These are phyloP conservation scores for Xylariaceae sp. DNA, from an alignment of 2,329 filamentous ascomycete species.

Conservation along the genomic window DNA sequence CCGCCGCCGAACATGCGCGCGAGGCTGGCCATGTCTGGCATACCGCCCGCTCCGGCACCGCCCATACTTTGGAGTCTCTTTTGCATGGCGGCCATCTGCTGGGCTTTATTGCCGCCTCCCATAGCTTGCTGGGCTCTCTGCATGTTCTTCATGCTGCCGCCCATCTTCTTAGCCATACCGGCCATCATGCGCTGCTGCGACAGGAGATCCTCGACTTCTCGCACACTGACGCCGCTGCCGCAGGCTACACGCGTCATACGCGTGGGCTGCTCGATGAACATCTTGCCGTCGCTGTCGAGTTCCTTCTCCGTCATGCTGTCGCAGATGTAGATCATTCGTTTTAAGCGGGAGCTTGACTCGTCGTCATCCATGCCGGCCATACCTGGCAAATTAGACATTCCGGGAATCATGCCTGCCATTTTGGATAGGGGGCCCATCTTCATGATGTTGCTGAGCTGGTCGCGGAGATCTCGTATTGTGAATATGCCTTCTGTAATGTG, in stretches of 20 bases:
- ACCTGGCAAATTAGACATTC: slow-evolving; percentile 76
- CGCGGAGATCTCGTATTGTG: slow-evolving; percentile 89
- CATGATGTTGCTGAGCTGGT: slow-evolving; percentile 98
- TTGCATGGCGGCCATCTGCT: slow-evolving; percentile 97
- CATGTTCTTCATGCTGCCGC: slow-evolving; percentile 97
- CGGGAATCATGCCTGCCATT: slow-evolving; percentile 98
- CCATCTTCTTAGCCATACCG: slow-evolving; percentile 99
- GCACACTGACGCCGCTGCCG: slow-evolving; percentile 88
- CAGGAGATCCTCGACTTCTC: slow-evolving; percentile 94
- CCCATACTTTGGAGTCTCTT: slow-evolving; percentile 94
- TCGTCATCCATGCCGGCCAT: slow-evolving; percentile 98
- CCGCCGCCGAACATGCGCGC: slow-evolving; percentile 90
- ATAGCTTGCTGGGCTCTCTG: slow-evolving; percentile 90
- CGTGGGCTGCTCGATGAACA: slow-evolving; percentile 90
- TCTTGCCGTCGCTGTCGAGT: slow-evolving; percentile 92
- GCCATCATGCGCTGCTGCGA: slow-evolving; percentile 99
- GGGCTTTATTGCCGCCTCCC: slow-evolving; percentile 87
- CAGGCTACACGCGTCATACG: slow-evolving; percentile 91
- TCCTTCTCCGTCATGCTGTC: slow-evolving; percentile 98
- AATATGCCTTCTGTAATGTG: slow-evolving; percentile 97
- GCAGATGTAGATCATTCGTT: slow-evolving; percentile 98
- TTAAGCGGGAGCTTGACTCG: slow-evolving; percentile 89
- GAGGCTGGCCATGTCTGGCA: slow-evolving; percentile 84
- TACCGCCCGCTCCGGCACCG: slow-evolving; percentile 68
- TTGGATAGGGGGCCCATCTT: slow-evolving; percentile 99